A percentile compares a stretch with the other conserved stretches of the same genome.
These are phyloP conservation scores for Coemansia javaensis DNA, from an alignment of 192 early-diverging fungal genomes.

Conservation along the genomic window DNA sequence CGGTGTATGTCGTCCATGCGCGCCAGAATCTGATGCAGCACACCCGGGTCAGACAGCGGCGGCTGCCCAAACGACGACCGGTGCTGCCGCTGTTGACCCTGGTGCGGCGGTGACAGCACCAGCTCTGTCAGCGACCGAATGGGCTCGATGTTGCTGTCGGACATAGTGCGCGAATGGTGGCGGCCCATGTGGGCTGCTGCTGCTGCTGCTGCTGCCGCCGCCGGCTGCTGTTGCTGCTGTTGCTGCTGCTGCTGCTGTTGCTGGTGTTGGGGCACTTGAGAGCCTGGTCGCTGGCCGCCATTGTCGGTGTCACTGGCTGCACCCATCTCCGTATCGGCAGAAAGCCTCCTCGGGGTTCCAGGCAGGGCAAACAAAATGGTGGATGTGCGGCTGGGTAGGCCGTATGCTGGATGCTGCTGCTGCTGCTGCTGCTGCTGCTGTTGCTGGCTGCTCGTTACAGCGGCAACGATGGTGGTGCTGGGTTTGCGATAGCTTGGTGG, in stretches of 20 bases:
- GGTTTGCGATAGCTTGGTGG: too few relatives aligned
- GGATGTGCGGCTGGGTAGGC: too few relatives aligned
- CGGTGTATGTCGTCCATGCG: slow-evolving; percentile 21
- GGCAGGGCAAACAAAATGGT: too few relatives aligned
- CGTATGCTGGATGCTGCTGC: too few relatives aligned
- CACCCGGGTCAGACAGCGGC: neutral
- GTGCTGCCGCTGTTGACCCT: neutral
- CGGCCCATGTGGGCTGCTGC: slow-evolving; percentile 1
- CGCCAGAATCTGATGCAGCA: slow-evolving; percentile 6
- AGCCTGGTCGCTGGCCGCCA: too few relatives aligned
- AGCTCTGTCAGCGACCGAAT: slow-evolving; percentile 38
- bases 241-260: too few relatives aligned
- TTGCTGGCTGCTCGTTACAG: too few relatives aligned
- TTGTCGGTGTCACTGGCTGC: slow-evolving; percentile 4
- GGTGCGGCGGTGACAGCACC: slow-evolving; percentile 29
- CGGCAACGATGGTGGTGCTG: too few relatives aligned
- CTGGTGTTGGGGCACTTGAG: too few relatives aligned
- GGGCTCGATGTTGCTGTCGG: slow-evolving; percentile 19
- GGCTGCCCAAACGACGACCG: neutral
- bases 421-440: too few relatives aligned
- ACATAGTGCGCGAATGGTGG: slow-evolving; percentile 9
- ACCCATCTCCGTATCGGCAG: slow-evolving; percentile 2
- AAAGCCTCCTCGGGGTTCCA: too few relatives aligned
- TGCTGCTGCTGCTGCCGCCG: too few relatives aligned
- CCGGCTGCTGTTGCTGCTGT: slow-evolving; percentile 1